These are phyloP conservation scores for Cupressus sempervirens DNA, from an alignment of 75 land plant species.

Conservation along the genomic window DNA sequence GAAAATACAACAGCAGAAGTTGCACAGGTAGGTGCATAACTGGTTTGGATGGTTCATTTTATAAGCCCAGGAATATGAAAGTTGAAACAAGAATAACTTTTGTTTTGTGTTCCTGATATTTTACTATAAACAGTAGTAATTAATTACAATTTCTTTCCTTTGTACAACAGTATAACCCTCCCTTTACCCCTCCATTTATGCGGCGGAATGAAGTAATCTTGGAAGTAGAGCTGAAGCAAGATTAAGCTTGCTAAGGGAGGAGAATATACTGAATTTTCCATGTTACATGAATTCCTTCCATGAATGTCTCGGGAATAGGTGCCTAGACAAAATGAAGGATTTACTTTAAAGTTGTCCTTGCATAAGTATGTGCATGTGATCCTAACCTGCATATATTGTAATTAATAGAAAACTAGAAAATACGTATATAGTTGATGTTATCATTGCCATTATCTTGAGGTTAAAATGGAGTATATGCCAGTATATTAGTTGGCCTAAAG, in stretches of 20 bases:
- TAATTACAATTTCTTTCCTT: constrained; percentile 3
- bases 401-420: background rate
- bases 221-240: constrained; percentile 58
- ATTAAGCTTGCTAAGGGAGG: background rate
- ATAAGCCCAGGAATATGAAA: background rate
- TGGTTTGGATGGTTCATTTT: constrained; percentile 2
- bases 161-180: constrained; percentile 79
- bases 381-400: background rate
- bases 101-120: background rate
- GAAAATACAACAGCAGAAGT: constrained; percentile 61
- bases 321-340: background rate
- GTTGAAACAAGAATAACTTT: background rate
- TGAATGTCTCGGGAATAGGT: background rate
- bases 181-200: constrained; percentile 81
- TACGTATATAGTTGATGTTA: background rate
- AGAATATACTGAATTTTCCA: background rate
- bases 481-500: background rate
- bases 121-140: background rate
- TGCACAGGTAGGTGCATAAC: constrained; percentile 63
- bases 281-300: background rate
- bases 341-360: background rate
- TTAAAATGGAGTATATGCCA: no score
- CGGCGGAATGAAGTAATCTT: constrained; percentile 85
- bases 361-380: background rate
- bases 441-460: background rate